Conservation (phyloP, 495 filamentous ascomycete species). For the Xylaria acuta region DNA sequence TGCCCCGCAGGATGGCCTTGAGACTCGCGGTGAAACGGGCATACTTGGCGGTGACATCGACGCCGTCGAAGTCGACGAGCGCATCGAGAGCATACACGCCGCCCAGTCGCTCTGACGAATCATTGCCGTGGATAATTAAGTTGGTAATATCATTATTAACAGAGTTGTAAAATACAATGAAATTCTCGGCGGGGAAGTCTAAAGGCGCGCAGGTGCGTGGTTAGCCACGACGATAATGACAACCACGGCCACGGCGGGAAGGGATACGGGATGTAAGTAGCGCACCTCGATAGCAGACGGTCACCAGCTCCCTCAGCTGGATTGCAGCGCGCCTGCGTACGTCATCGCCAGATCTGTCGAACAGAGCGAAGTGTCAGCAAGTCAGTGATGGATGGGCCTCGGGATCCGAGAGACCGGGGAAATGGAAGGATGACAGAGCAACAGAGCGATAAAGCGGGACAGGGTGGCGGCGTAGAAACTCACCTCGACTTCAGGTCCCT, state of each 20-base stretch:
- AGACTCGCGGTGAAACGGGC: constrained; percentile 90
- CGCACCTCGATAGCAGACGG: constrained; percentile 44
- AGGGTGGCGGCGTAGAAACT: constrained; percentile 1
- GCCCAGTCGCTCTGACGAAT: constrained; percentile 85
- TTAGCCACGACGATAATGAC: constrained; percentile 20
- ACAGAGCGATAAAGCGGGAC: neutral
- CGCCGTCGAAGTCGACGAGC: constrained; percentile 93
- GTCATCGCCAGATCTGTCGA: constrained; percentile 39
- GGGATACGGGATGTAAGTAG: neutral
- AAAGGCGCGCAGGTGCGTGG: neutral
- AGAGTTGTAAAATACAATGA: constrained; percentile 76
- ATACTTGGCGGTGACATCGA: constrained; percentile 92
- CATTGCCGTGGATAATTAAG: constrained; percentile 80
- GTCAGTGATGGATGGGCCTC: neutral
- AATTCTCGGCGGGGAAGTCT: constrained; percentile 82
- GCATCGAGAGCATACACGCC: constrained; percentile 90
- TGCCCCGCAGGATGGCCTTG: constrained; percentile 84
- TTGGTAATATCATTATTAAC: constrained; percentile 77
- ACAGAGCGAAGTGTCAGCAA: constrained; percentile 7
- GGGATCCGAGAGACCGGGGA: neutral
- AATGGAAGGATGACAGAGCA: neutral
- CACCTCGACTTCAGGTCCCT: constrained; percentile 47
- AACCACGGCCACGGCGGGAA: neutral
- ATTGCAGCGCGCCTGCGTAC: constrained; percentile 40
- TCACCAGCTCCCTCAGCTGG: constrained; percentile 43